Evolutionary conservation across 371 early-diverging fungal genomes (phyloP).

Genomic region (Rhizopus microsporus): DNA sequence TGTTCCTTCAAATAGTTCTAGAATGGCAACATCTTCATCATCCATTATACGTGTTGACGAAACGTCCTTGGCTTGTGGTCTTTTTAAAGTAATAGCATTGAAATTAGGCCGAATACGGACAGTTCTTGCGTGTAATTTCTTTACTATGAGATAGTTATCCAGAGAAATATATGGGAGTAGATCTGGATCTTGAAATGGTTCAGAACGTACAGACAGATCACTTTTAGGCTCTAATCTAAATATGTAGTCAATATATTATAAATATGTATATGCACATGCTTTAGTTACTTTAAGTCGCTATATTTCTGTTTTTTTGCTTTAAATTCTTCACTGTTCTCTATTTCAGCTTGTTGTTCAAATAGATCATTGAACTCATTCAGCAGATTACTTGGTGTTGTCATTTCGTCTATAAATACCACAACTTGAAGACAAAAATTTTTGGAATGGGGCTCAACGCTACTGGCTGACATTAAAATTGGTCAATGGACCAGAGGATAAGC

Average conservation of each 20-base stretch:
- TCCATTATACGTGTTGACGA: slow-evolving; percentile 22
- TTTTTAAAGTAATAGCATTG: slow-evolving; percentile 9
- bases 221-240: slow-evolving; percentile 4
- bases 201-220: slow-evolving; percentile 9
- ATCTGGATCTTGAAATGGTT: slow-evolving; percentile 28
- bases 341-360: slow-evolving; percentile 6
- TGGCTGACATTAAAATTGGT: too few species aligned
- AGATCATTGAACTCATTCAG: slow-evolving; percentile 4
- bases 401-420: not conserved
- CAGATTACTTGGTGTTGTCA: slow-evolving; percentile 4
- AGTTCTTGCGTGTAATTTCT: not conserved
- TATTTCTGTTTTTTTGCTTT: slow-evolving; percentile 7
- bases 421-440: too few species aligned
- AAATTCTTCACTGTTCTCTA: slow-evolving; percentile 4
- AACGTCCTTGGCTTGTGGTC: slow-evolving; percentile 50
- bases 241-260: too few species aligned
- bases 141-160: slow-evolving; percentile 2
- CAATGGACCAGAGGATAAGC: too few species aligned
- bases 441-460: too few species aligned
- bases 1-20: slow-evolving; percentile 9
- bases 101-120: slow-evolving; percentile 9
- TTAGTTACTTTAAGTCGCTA: slow-evolving; percentile 3
- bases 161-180: slow-evolving; percentile 8
- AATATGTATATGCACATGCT: not conserved
- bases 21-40: slow-evolving; percentile 17